A percentile compares a stretch with the other conserved stretches of the same genome.
phyloP scores from a whole-genome alignment of 768 basidiomycete species.

The Tremella mesenterica region DNA sequence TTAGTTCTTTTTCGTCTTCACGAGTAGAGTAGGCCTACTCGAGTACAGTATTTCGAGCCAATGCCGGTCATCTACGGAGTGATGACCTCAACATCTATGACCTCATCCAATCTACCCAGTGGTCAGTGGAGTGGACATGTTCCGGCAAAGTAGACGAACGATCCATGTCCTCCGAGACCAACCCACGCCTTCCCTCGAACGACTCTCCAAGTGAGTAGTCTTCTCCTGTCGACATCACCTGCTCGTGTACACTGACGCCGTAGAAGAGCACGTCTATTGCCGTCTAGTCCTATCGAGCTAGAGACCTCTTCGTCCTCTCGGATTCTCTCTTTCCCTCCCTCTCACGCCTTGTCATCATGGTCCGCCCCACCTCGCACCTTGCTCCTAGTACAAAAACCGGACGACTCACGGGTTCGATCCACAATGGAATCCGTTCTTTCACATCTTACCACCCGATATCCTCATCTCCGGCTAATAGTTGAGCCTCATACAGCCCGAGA shows the following conservation, averaged over 20 bases:
- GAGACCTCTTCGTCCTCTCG: slow-evolving; percentile 17
- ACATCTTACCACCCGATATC: slow-evolving; percentile 18
- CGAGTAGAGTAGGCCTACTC: no score
- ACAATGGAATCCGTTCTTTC: slow-evolving; percentile 16
- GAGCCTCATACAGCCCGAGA: slow-evolving; percentile 32
- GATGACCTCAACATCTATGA: no score
- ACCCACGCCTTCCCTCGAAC: slow-evolving; percentile 8
- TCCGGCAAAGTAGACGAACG: not conserved
- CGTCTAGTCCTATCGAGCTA: slow-evolving; percentile 1
- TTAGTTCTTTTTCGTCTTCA: no score
- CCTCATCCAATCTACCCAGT: no score
- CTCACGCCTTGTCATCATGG: slow-evolving; percentile 30
- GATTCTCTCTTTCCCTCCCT: slow-evolving; percentile 7
- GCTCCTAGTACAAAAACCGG: slow-evolving; percentile 44
- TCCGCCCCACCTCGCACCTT: slow-evolving; percentile 24
- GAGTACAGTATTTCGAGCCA: no score
- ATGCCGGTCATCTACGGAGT: no score
- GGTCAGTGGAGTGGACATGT: no score
- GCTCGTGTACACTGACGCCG: not conserved
- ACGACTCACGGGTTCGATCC: slow-evolving; percentile 34
- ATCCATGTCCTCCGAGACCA: slow-evolving; percentile 19
- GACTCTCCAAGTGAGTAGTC: slow-evolving; percentile 12
- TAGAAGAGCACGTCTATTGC: slow-evolving; percentile 18
- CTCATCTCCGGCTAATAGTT: slow-evolving; percentile 23
- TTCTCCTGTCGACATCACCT: not conserved